Percentiles rank a stretch among this genome's conserved stretches.
Conservation (phyloP, 1,284 basidiomycete species). For the Neonothopanus nambi region DNA sequence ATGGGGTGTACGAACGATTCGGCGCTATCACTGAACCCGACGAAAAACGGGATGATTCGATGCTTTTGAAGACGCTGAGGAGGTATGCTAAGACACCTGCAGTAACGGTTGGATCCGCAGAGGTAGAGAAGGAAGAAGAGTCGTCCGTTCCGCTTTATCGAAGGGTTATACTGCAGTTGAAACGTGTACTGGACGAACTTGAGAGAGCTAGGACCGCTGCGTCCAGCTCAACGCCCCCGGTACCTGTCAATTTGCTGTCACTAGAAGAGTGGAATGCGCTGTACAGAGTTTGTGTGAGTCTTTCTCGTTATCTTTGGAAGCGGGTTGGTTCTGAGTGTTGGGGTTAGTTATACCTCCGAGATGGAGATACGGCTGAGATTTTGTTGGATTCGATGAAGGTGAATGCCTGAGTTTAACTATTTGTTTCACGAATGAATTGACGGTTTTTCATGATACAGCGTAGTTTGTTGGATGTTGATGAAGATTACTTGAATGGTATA, state of each 20-base stretch:
- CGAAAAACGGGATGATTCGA: not conserved
- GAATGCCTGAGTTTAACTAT: not conserved
- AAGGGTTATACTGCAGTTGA: slow-evolving; percentile 1
- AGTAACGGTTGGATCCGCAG: not conserved
- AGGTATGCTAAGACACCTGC: not conserved
- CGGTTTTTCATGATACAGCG: slow-evolving; percentile 28
- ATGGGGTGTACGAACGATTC: not conserved
- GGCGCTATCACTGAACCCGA: not conserved
- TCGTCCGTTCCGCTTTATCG: not conserved
- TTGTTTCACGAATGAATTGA: not conserved
- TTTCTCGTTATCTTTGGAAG: slow-evolving; percentile 5
- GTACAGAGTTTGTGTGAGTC: slow-evolving; percentile 39
- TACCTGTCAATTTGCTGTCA: slow-evolving; percentile 45
- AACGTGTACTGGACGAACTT: not conserved
- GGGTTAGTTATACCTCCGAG: slow-evolving; percentile 34
- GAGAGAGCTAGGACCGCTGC: not conserved
- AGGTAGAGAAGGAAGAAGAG: not conserved
- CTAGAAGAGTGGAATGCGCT: slow-evolving; percentile 53
- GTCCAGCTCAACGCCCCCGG: not conserved
- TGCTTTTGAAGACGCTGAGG: not conserved
- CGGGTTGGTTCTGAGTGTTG: not conserved
- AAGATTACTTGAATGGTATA: slow-evolving; percentile 43
- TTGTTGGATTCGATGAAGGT: slow-evolving; percentile 54
- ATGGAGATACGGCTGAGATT: slow-evolving; percentile 34
- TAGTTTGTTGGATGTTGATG: slow-evolving; percentile 37